Percentiles rank a stretch among this genome's conserved stretches.
Conservation (phyloP, 2,329 filamentous ascomycete genomes). For the Leptodontidium sp. region DNA sequence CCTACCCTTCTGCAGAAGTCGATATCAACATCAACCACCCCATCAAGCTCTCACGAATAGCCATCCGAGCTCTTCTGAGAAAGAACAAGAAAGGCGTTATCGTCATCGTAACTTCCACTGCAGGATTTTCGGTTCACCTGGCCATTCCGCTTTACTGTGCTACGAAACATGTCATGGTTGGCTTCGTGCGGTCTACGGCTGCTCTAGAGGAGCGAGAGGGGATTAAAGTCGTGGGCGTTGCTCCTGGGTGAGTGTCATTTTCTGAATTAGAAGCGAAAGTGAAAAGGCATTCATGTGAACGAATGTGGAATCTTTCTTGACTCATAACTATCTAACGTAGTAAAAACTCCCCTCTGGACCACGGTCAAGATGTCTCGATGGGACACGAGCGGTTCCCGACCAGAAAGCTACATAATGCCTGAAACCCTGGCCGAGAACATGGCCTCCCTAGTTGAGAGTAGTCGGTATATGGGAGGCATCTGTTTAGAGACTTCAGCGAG, state of each 20-base stretch:
- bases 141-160: neutral
- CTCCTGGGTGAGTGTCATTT: neutral
- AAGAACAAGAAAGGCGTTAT: neutral
- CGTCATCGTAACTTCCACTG: neutral
- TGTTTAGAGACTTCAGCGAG: neutral
- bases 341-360: neutral
- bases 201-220: neutral
- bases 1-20: neutral
- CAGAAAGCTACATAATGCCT: neutral
- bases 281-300: neutral
- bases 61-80: neutral
- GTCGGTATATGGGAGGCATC: neutral
- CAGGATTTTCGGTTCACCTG: neutral
- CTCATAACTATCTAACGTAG: neutral
- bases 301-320: too few species aligned
- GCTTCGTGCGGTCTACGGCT: neutral
- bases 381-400: neutral
- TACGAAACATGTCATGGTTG: neutral
- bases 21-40: neutral
- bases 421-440: neutral
- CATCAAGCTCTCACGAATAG: neutral
- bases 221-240: neutral
- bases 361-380: neutral
- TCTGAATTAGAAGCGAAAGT: too few species aligned
- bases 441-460: neutral